Conservation (phyloP, 2,329 filamentous ascomycete genomes). For the Monilinia laxa region DNA sequence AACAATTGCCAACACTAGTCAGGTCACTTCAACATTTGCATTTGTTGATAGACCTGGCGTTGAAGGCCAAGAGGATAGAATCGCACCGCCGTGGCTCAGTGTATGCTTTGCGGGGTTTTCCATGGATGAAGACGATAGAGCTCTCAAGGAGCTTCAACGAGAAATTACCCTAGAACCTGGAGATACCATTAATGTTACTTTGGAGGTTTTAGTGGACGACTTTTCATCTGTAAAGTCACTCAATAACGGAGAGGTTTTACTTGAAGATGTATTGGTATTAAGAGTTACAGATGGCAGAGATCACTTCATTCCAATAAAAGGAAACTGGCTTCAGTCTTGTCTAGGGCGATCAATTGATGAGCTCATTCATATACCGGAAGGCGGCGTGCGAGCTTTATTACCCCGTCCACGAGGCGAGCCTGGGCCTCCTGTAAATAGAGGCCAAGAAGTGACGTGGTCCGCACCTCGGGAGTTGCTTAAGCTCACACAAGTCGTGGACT, state of each 20-base stretch:
- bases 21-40: conserved; percentile 73
- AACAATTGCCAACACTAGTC: conserved; percentile 89
- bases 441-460: conserved; percentile 66
- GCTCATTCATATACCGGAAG: conserved; percentile 81
- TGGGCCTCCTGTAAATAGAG: conserved; percentile 40
- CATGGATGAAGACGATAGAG: conserved; percentile 37
- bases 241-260: conserved; percentile 62
- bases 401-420: conserved; percentile 15
- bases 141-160: conserved; percentile 28
- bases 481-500: conserved; percentile 76
- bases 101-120: conserved; percentile 61
- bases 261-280: conserved; percentile 88
- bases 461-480: conserved; percentile 87
- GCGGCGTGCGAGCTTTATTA: conserved; percentile 63
- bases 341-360: conserved; percentile 87
- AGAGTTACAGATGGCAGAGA: conserved; percentile 82
- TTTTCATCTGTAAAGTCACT: conserved; percentile 64
- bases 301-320: conserved; percentile 83
- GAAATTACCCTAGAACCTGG: conserved; percentile 75
- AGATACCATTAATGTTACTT: conserved; percentile 69
- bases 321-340: conserved; percentile 75
- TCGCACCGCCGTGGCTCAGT: conserved; percentile 66
- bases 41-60: conserved; percentile 77
- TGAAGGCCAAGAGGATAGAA: conserved; percentile 45
- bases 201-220: conserved; percentile 67